Percentiles rank a stretch among this genome's conserved stretches.
phyloP scores from a whole-genome alignment of 2,329 filamentous ascomycete species.

The Xenosphaeropsis pyriputrescens region DNA sequence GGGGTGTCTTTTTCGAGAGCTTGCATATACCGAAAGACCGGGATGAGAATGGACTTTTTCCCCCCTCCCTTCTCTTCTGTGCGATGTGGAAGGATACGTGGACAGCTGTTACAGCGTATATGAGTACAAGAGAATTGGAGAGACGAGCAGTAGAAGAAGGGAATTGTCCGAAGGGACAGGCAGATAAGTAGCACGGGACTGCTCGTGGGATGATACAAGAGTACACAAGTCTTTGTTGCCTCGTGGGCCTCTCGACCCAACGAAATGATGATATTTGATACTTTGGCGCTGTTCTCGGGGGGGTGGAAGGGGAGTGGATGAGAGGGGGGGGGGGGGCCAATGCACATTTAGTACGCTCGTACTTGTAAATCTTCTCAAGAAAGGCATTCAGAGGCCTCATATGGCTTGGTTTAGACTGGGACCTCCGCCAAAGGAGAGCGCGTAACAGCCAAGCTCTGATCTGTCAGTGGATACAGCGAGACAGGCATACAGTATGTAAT shows the following conservation, averaged over 20 bases:
- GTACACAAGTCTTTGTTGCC: conserved; percentile 7
- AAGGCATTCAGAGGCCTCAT: background rate
- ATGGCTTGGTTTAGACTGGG: conserved; percentile 7
- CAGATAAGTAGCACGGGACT: conserved; percentile 13
- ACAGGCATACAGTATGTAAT: background rate
- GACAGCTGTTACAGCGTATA: background rate
- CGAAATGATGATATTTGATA: conserved; percentile 7
- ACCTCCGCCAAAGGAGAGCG: conserved; percentile 21
- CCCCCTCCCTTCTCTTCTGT: background rate
- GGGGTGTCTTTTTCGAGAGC: background rate
- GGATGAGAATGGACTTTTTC: background rate
- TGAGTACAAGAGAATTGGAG: conserved; percentile 9
- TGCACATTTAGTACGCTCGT: conserved; percentile 11
- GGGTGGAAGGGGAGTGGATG: too few relatives aligned
- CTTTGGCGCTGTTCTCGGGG: conserved; percentile 15
- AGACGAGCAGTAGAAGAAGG: conserved; percentile 11
- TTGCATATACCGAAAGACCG: conserved; percentile 1
- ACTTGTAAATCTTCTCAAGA: background rate
- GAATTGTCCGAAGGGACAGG: background rate
- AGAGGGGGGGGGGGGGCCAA: too few relatives aligned
- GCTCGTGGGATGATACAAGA: conserved; percentile 10
- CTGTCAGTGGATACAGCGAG: conserved; percentile 22
- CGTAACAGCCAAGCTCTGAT: conserved; percentile 24
- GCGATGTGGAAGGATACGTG: background rate
- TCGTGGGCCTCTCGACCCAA: conserved; percentile 13